phyloP scores from a whole-genome alignment of 192 early-diverging fungal genomes.

The Backusella circina region DNA sequence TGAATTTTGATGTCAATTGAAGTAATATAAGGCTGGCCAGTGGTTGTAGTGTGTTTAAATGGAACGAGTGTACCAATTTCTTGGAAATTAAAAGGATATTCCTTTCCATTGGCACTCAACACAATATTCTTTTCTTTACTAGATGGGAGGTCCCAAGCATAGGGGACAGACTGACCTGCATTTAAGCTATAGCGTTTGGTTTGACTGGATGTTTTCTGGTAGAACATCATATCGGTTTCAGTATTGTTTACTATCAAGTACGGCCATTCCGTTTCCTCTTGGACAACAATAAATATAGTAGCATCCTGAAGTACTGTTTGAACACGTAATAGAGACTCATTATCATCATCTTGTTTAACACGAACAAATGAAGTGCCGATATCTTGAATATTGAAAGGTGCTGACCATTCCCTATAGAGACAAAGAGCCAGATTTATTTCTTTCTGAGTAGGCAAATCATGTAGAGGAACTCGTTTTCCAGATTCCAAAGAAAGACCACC shows the following conservation, averaged over 20 bases:
- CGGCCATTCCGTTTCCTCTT: constrained; percentile 84
- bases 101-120: constrained; percentile 66
- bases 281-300: constrained; percentile 84
- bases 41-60: constrained; percentile 63
- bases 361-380: constrained; percentile 83
- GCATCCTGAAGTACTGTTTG: constrained; percentile 84
- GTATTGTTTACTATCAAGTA: constrained; percentile 80
- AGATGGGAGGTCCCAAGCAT: constrained; percentile 91
- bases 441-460: constrained; percentile 58
- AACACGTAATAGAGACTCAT: constrained; percentile 67
- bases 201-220: constrained; percentile 55
- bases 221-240: constrained; percentile 67
- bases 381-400: constrained; percentile 84
- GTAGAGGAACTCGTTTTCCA: constrained; percentile 59
- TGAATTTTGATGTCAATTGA: constrained; percentile 72
- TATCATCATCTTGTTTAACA: constrained; percentile 55
- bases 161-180: constrained; percentile 57
- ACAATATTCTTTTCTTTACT: constrained; percentile 68
- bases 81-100: constrained; percentile 76
- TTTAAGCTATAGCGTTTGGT: constrained; percentile 28
- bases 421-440: constrained; percentile 66
- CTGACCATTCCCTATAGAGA: constrained; percentile 72
- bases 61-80: constrained; percentile 92
- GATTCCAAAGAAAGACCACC: constrained; percentile 41
- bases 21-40: constrained; percentile 42